phyloP scores from a whole-genome alignment of 352 stramenopile species.

The Phytophthora rubi region DNA sequence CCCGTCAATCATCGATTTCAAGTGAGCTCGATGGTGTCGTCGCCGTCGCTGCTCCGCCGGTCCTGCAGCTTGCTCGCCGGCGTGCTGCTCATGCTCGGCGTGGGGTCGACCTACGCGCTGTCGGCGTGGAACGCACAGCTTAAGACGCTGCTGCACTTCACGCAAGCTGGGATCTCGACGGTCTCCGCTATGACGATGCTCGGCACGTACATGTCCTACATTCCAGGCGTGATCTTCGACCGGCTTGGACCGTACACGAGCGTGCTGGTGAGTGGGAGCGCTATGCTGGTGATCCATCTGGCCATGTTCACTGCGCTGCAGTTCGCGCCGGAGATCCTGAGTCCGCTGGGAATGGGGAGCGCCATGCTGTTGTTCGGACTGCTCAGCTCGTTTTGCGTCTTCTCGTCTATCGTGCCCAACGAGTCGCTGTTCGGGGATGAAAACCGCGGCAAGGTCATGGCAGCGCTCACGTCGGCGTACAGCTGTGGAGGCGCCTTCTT shows the following conservation, averaged over 20 bases:
- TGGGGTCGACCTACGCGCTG: constrained; percentile 82
- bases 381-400: constrained; percentile 76
- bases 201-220: constrained; percentile 79
- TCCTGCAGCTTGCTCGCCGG: constrained; percentile 61
- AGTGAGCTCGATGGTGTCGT: constrained; percentile 11
- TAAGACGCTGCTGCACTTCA: constrained; percentile 77
- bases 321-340: constrained; percentile 46
- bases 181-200: constrained; percentile 81
- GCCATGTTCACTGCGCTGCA: constrained; percentile 56
- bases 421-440: constrained; percentile 76
- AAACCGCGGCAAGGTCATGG: constrained; percentile 83
- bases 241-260: constrained; percentile 65
- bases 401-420: constrained; percentile 79
- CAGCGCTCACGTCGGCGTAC: constrained; percentile 71
- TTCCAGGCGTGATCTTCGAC: constrained; percentile 78
- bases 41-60: constrained; percentile 31
- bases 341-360: constrained; percentile 54
- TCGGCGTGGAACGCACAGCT: constrained; percentile 87
- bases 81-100: constrained; percentile 69
- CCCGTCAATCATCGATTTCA: constrained; percentile 1
- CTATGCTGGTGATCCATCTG: constrained; percentile 47
- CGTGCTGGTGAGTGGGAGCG: constrained; percentile 52
- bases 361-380: constrained; percentile 69
- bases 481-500: constrained; percentile 83
- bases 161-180: constrained; percentile 73